Conservation (phyloP, 176 grass and related monocot genomes). For the Secale cereale region DNA sequence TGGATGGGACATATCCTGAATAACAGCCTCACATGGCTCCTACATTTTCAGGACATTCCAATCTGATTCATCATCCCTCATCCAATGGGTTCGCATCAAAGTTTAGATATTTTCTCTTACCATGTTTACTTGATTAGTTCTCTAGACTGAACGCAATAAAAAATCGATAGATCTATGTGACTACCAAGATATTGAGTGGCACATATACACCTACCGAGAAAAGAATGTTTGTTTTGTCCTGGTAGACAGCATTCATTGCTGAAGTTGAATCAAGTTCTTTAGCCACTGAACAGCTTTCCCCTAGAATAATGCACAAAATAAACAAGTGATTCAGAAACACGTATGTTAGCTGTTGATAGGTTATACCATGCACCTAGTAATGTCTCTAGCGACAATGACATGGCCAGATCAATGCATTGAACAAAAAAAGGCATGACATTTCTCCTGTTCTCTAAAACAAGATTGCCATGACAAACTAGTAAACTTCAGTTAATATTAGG, state of each 20-base stretch:
- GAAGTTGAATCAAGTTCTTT: conserved; percentile 82
- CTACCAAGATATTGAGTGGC: not conserved
- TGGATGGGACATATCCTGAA: not conserved
- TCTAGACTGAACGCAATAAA: not conserved
- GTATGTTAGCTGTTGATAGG: conserved; percentile 9
- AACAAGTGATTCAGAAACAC: conserved; percentile 10
- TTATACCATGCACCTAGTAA: not conserved
- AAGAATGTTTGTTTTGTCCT: conserved; percentile 99
- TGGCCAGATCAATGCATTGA: not conserved
- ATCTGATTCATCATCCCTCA: not conserved
- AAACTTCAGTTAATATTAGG: conserved; percentile 3
- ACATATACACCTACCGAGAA: conserved; percentile 70
- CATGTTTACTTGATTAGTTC: not conserved
- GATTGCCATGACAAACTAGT: not conserved
- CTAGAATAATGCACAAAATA: conserved; percentile 48
- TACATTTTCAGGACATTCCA: conserved; percentile 1
- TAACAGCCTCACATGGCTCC: not conserved
- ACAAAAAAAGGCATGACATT: not conserved
- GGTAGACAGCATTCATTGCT: conserved; percentile 92
- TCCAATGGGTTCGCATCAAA: not conserved
- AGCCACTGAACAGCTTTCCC: conserved; percentile 96
- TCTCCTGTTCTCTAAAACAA: conserved; percentile 4
- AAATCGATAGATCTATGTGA: not conserved
- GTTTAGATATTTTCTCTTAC: not conserved
- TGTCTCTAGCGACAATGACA: not conserved